Percentiles rank a stretch among this genome's conserved stretches.
phyloP scores from a whole-genome alignment of 345 rosid genomes.

The Acer campestre region DNA sequence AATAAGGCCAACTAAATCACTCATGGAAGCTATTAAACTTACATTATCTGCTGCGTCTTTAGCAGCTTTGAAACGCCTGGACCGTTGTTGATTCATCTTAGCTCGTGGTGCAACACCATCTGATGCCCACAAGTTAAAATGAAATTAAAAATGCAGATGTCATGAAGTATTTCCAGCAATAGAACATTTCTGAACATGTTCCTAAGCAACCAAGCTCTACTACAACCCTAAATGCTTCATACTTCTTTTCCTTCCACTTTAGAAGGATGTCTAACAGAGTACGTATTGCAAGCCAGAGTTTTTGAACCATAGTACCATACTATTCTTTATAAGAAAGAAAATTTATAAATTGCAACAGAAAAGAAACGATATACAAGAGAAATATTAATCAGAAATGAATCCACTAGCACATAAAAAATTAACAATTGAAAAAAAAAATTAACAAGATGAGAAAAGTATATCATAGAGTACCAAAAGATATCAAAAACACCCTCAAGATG shows the following conservation, averaged over 20 bases:
- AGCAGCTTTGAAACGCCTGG: slow-evolving; percentile 38
- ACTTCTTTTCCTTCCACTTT: not conserved
- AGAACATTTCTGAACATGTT: not conserved
- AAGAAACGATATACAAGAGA: no score
- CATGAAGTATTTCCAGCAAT: not conserved
- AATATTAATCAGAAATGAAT: not conserved
- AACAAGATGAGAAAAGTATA: not conserved
- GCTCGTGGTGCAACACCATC: slow-evolving; percentile 45
- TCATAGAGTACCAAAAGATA: no score
- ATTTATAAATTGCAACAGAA: no score
- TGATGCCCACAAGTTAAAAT: not conserved
- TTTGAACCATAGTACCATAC: not conserved
- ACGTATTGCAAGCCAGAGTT: not conserved
- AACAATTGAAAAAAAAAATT: not conserved
- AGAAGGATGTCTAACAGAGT: not conserved
- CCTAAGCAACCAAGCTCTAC: not conserved
- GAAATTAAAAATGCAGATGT: not conserved
- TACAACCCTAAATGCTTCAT: not conserved
- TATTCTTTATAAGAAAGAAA: no score
- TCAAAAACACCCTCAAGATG: no score
- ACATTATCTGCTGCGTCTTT: slow-evolving; percentile 32
- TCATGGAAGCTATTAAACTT: not conserved
- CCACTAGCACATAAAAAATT: not conserved
- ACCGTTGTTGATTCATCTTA: slow-evolving; percentile 41
- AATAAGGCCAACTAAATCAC: not conserved